Base-by-base conservation (phyloP, 2,329 filamentous ascomycete species). In the Myotisia sp. region DNA sequence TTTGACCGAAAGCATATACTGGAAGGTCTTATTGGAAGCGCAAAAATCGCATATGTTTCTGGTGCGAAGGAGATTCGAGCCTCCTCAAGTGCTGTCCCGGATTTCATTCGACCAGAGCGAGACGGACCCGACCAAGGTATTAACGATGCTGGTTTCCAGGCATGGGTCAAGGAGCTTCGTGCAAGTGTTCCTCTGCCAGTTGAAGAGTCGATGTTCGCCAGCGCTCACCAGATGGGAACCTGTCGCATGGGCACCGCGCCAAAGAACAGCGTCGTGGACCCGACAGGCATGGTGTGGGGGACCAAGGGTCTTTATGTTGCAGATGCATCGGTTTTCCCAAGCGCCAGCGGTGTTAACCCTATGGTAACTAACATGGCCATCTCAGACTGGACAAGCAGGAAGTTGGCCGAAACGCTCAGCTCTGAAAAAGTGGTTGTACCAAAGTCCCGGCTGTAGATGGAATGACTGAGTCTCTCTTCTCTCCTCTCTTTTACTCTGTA, bases 51-150 rank as follows among this genome's bases (percentile, higher is more conserved):
- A 42, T 87, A 85, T 52, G 70, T 84, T 29, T 68, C 73, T 26
- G 84, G 85, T 16, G 87, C 86, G 0, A 65, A 62, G n/a, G 83
- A 92, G 56, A 86, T 94, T 50, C 71, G 77, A 49, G 64, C 76
- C 0, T 62, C 66, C 3, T 64, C 81, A 13, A 67, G 71, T 0
- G 74, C 72, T 6, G 53, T 83, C 22, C 62, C 68, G 20, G 67
- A 76, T 0, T 94, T 85, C 50, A 53, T 69, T 19, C 67, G 71
- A 8, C 46, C 53, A 3, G 44, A 47, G 5, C 19, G 18, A 4
- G 39, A 37, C 8, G 27, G 34, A 5, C 41, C 53, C 2, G 48
- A 58, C 1, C 52, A 58, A 5, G 67, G 66, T 0, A 60, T 68
- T 44, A 74, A 73, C 44, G 65, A 75, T 38, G 43, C 56, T 0